phyloP scores from a whole-genome alignment of 1,284 basidiomycete genomes.

The Termitomyces sp. region DNA sequence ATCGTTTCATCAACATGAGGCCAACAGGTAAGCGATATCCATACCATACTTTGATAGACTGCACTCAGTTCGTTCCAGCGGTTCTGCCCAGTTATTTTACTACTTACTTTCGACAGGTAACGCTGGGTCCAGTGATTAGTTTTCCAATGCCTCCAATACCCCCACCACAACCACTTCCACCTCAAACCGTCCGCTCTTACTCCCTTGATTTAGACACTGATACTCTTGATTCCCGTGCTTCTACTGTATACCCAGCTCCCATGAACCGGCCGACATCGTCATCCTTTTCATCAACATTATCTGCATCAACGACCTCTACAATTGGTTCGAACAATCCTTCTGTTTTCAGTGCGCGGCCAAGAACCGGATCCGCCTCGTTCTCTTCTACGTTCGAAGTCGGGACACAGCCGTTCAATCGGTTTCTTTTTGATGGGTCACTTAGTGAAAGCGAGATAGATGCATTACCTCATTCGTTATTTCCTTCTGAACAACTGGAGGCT shows the following conservation, averaged over 20 bases:
- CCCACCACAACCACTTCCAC: slow-evolving; percentile 55
- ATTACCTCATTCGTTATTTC: slow-evolving; percentile 39
- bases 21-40: slow-evolving; percentile 45
- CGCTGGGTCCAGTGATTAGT: slow-evolving; percentile 53
- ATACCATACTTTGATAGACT: not conserved
- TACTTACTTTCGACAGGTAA: slow-evolving; percentile 64
- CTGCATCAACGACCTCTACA: slow-evolving; percentile 27
- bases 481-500: slow-evolving; percentile 38
- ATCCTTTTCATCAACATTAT: slow-evolving; percentile 43
- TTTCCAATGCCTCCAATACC: slow-evolving; percentile 70
- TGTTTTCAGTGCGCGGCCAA: slow-evolving; percentile 23
- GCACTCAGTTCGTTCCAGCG: slow-evolving; percentile 34
- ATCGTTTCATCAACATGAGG: slow-evolving; percentile 61
- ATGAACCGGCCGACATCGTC: slow-evolving; percentile 37
- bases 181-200: slow-evolving; percentile 39
- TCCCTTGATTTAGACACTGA: slow-evolving; percentile 30
- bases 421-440: slow-evolving; percentile 31
- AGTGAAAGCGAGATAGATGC: slow-evolving; percentile 34
- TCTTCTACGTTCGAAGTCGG: slow-evolving; percentile 23
- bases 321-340: slow-evolving; percentile 25
- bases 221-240: slow-evolving; percentile 28
- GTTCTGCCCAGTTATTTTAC: slow-evolving; percentile 67
- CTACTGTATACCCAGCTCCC: slow-evolving; percentile 25
- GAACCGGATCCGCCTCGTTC: slow-evolving; percentile 30
- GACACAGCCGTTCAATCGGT: slow-evolving; percentile 24